Evolutionary conservation across 2,329 filamentous ascomycete species (phyloP).

Genomic region (Hymenoscyphus fructigenus): DNA sequence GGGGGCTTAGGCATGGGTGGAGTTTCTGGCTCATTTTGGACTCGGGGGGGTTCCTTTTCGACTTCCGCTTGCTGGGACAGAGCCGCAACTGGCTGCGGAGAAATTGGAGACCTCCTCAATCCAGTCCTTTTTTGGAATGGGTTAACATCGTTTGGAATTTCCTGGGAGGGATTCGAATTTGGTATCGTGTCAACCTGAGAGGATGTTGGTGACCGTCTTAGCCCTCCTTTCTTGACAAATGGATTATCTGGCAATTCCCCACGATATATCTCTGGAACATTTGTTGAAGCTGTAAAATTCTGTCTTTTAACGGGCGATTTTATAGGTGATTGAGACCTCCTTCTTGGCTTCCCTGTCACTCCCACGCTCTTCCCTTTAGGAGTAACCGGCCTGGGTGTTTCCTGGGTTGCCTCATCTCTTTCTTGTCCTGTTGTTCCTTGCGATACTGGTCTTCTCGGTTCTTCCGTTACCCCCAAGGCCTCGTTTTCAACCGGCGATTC

Average conservation of each 20-base stretch:
- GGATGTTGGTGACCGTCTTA: slow-evolving; percentile 29
- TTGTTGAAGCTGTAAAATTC: slow-evolving; percentile 3
- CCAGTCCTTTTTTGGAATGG: slow-evolving; percentile 17
- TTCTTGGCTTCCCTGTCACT: slow-evolving; percentile 32
- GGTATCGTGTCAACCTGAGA: slow-evolving; percentile 4
- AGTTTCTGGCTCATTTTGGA: background rate
- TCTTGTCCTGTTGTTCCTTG: slow-evolving; percentile 21
- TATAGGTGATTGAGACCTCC: slow-evolving; percentile 30
- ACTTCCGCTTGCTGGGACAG: background rate
- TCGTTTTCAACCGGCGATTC: slow-evolving; percentile 5
- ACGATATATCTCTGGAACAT: slow-evolving; percentile 15
- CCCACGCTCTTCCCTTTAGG: slow-evolving; percentile 16
- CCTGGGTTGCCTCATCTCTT: slow-evolving; percentile 11
- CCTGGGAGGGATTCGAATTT: slow-evolving; percentile 15
- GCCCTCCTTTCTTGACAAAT: slow-evolving; percentile 30
- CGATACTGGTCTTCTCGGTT: background rate
- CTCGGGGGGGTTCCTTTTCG: slow-evolving; percentile 8
- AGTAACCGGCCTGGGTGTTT: slow-evolving; percentile 11
- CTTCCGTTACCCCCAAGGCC: slow-evolving; percentile 5
- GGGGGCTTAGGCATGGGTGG: background rate
- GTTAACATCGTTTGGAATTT: slow-evolving; percentile 8
- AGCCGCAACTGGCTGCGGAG: slow-evolving; percentile 6
- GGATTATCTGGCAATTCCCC: slow-evolving; percentile 23
- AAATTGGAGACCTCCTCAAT: slow-evolving; percentile 17
- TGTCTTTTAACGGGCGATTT: slow-evolving; percentile 17